A percentile compares a stretch with the other conserved stretches of the same genome.
phyloP scores from a whole-genome alignment of 768 basidiomycete genomes.

The Tulasnella sp. region DNA sequence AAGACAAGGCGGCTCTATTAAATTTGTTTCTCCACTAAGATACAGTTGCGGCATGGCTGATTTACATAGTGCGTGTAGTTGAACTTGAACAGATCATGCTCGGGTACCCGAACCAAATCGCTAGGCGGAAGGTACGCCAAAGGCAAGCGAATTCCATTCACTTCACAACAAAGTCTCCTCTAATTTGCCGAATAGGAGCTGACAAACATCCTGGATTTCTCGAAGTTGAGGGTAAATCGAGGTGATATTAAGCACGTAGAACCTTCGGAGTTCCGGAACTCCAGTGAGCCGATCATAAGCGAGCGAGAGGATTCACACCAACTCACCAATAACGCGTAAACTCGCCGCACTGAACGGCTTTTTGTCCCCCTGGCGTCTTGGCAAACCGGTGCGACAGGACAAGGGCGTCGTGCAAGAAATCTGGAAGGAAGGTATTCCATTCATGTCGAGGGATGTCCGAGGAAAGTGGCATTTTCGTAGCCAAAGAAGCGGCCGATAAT shows the following conservation, averaged over 20 bases:
- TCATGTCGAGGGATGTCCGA: slow-evolving; percentile 28
- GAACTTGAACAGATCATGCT: background rate
- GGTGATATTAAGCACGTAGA: slow-evolving; percentile 29
- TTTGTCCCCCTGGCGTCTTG: slow-evolving; percentile 30
- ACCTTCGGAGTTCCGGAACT: slow-evolving; percentile 28
- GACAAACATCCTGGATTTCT: slow-evolving; percentile 31
- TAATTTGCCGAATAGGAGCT: slow-evolving; percentile 31
- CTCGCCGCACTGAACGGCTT: slow-evolving; percentile 29
- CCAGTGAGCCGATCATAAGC: background rate
- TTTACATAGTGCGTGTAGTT: background rate
- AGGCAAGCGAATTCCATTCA: background rate
- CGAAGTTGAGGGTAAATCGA: slow-evolving; percentile 13
- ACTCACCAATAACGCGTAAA: slow-evolving; percentile 31
- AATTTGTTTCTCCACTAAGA: background rate
- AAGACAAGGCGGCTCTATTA: background rate
- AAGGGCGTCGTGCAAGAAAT: slow-evolving; percentile 32
- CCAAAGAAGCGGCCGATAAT: slow-evolving; percentile 31
- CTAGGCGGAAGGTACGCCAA: background rate
- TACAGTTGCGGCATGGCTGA: background rate
- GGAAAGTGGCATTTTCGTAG: slow-evolving; percentile 32
- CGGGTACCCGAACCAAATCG: background rate
- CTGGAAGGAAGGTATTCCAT: slow-evolving; percentile 17
- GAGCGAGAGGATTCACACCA: background rate
- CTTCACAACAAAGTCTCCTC: slow-evolving; percentile 31
- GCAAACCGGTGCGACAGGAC: slow-evolving; percentile 31